Evolutionary conservation across 2,329 filamentous ascomycete species (phyloP), one percentile per base, ranked within the genome.

Genomic region (Microdochium nivale): DNA sequence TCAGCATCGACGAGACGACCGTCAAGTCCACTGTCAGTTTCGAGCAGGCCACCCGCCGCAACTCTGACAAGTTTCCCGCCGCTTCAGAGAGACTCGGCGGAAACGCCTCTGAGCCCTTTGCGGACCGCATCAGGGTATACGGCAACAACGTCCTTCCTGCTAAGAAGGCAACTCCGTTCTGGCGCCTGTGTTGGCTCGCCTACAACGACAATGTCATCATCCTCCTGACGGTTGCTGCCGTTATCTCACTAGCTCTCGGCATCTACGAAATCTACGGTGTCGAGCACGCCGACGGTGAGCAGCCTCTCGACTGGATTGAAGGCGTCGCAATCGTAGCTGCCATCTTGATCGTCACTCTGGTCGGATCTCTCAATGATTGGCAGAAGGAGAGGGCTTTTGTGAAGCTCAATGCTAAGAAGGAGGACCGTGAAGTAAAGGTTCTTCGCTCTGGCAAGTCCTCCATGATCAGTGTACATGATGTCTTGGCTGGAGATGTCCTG

Each of bases 191-290:
- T 53, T 88, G 84, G 84, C 78, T 78, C 55, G 83, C 85, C 2
- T 87, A 86, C 65, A 86, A 88, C 58, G 86, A 89, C 66, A 86
- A 86, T 56, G 82, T 89, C 33, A 77, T 90, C 37, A 84, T 89
- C 37, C 68, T 89, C 5, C 69, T 89, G 53, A 86, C 84, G 0
- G 74, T 81, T 33, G 86, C 86, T 10, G 86, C 86, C 1, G 70
- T 83, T 11, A 75, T 89, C 11, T 89, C 85, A 0, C 67, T 89
- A 8, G 82, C 81, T 9, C 71, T 90, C 11, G 86, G 86, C 10
- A 70, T 90, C 2, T 90, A 89, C 59, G 78, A 87, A 62, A 80
- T 81, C 0, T 73, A 84, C 14, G 76, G 76, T 21, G 59, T 72
- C 54, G 51, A 71, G 48, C 70, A 72, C 47, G 58, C 59, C 2